A percentile compares a stretch with the other conserved stretches of the same genome.
phyloP scores from a whole-genome alignment of 805 yeast species.

The Metschnikowia cubensis region DNA sequence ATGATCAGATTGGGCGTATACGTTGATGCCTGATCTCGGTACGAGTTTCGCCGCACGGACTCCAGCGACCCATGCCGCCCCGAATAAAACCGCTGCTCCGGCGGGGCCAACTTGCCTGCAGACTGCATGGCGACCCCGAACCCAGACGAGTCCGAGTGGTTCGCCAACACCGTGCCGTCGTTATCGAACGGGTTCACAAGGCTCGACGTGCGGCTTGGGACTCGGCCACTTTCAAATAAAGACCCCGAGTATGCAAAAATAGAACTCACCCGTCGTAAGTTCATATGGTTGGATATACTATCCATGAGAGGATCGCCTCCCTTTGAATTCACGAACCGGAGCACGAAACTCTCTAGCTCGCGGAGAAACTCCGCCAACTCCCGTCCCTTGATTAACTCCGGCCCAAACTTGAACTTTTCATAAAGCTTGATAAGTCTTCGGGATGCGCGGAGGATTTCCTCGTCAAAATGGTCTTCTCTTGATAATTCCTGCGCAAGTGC shows the following conservation, averaged over 20 bases:
- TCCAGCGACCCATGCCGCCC: background rate
- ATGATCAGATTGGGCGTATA: background rate
- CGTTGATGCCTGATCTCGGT: background rate
- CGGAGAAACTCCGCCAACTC: constrained; percentile 59
- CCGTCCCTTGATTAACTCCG: constrained; percentile 50
- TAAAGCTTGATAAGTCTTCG: constrained; percentile 43
- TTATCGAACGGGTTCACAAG: constrained; percentile 11
- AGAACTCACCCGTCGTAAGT: constrained; percentile 1
- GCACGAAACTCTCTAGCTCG: constrained; percentile 18
- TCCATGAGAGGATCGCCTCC: constrained; percentile 6
- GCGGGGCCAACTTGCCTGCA: background rate
- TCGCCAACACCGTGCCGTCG: background rate
- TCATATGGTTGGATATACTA: background rate
- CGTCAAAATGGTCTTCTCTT: constrained; percentile 9
- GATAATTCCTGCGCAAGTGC: constrained; percentile 24
- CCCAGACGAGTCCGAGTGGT: background rate
- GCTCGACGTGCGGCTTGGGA: constrained; percentile 4
- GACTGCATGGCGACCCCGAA: background rate
- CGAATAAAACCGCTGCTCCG: background rate
- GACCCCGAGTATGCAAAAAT: constrained; percentile 7
- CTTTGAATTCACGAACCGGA: constrained; percentile 6
- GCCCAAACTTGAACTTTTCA: constrained; percentile 67
- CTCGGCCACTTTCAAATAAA: background rate
- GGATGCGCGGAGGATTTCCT: constrained; percentile 15
- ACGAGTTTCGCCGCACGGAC: background rate